phyloP scores from a whole-genome alignment of 169 alveolate species.

The Plasmodium gaboni region DNA sequence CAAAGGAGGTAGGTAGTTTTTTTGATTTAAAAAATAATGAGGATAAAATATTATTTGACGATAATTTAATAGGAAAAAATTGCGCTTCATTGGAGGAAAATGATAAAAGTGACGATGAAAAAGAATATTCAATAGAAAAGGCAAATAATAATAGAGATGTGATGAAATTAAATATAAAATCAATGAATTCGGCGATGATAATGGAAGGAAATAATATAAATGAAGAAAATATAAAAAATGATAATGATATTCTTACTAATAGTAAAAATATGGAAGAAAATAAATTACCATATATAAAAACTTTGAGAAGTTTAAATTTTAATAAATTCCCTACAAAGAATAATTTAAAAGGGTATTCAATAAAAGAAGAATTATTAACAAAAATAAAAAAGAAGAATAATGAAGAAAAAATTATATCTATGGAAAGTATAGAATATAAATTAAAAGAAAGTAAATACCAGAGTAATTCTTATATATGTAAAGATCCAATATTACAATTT shows the following conservation, averaged over 20 bases:
- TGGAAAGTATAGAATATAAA: neutral
- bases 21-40: neutral
- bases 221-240: neutral
- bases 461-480: neutral
- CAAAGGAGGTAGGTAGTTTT: neutral
- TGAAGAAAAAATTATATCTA: neutral
- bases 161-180: neutral
- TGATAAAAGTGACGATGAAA: constrained; percentile 1
- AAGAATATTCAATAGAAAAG: neutral
- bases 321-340: constrained; percentile 13
- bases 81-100: neutral
- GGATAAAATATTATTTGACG: too few species aligned
- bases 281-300: neutral
- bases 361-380: constrained; percentile 17
- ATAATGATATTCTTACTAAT: neutral
- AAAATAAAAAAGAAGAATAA: neutral
- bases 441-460: neutral
- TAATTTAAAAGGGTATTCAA: constrained; percentile 39
- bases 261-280: neutral
- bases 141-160: neutral
- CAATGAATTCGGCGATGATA: neutral
- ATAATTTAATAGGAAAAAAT: too few species aligned
- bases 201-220: neutral
- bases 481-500: constrained; percentile 4
- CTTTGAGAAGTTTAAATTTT: constrained; percentile 14